These are phyloP conservation scores for Cutaneotrichosporon sp. DNA, from an alignment of 1,284 basidiomycete species.

Conservation along the genomic window DNA sequence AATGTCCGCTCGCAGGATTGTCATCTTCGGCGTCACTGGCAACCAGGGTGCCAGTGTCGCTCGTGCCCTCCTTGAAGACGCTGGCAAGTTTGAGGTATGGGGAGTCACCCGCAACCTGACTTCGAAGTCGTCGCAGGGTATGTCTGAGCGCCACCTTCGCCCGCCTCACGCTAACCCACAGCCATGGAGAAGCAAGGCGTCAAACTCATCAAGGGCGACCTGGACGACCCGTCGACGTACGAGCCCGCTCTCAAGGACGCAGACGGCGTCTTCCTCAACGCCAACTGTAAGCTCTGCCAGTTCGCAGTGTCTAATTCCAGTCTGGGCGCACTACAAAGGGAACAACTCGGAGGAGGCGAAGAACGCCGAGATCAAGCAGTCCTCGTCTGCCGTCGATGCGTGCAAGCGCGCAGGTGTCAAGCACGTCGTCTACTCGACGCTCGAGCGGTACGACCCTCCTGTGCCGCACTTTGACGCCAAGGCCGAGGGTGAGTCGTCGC, in stretches of 20 bases:
- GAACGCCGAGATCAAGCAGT: slow-evolving; percentile 15
- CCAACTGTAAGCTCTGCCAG: slow-evolving; percentile 21
- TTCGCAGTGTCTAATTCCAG: slow-evolving; percentile 1
- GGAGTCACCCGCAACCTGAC: slow-evolving; percentile 23
- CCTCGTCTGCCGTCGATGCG: slow-evolving; percentile 11
- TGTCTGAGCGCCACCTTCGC: background rate
- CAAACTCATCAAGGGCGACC: slow-evolving; percentile 22
- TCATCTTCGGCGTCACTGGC: slow-evolving; percentile 22
- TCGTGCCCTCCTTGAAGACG: slow-evolving; percentile 13
- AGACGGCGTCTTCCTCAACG: slow-evolving; percentile 26
- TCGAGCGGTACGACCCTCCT: slow-evolving; percentile 22
- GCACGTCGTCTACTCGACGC: slow-evolving; percentile 20
- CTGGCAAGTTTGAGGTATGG: slow-evolving; percentile 10
- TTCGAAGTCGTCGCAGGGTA: slow-evolving; percentile 16
- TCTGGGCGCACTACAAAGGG: slow-evolving; percentile 16
- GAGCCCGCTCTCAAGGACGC: slow-evolving; percentile 20
- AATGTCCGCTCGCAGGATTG: slow-evolving; percentile 10
- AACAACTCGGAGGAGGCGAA: slow-evolving; percentile 16
- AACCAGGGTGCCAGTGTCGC: slow-evolving; percentile 19
- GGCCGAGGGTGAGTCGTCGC: slow-evolving; percentile 22
- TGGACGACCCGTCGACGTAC: slow-evolving; percentile 20
- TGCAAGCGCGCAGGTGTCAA: slow-evolving; percentile 6
- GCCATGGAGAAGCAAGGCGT: slow-evolving; percentile 17
- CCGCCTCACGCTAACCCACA: background rate
- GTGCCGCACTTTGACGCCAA: slow-evolving; percentile 33